Conservation (phyloP, 2,329 filamentous ascomycete genomes). For the Fusarium sp. region DNA sequence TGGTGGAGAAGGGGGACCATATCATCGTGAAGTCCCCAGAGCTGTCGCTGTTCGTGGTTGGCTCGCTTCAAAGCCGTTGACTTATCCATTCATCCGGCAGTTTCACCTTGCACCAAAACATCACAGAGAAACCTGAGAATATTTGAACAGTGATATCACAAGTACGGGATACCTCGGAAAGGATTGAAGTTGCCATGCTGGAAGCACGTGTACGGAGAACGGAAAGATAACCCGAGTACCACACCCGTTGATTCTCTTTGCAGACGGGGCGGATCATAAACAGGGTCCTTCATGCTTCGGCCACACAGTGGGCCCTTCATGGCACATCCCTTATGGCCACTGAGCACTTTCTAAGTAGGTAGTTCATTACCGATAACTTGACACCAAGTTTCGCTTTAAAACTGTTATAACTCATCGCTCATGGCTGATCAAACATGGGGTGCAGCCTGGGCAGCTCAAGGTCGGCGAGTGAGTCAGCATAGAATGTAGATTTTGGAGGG, state of each 20-base stretch:
- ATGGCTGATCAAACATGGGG: not conserved
- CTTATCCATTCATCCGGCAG: constrained; percentile 37
- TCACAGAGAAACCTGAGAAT: not conserved
- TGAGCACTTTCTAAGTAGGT: not conserved
- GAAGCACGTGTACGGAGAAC: not conserved
- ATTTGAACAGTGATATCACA: not conserved
- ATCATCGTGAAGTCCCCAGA: not conserved
- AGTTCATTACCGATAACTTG: not conserved
- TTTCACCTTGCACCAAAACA: not conserved
- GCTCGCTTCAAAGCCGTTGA: constrained; percentile 14
- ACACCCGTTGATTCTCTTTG: not conserved
- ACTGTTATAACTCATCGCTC: not conserved
- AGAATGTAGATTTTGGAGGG: constrained; percentile 29
- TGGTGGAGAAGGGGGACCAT: not conserved
- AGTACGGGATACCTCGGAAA: not conserved
- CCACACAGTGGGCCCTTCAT: not conserved
- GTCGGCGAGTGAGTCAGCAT: constrained; percentile 41
- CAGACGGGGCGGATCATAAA: not conserved
- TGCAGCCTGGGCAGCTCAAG: not conserved
- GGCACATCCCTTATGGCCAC: not conserved
- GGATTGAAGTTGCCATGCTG: not conserved
- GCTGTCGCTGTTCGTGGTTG: constrained; percentile 18
- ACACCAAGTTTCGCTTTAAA: not conserved
- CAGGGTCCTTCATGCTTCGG: not conserved
- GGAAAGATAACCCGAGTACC: not conserved